These are phyloP conservation scores for Trichophyton schoenleinii DNA, from an alignment of 2,329 filamentous ascomycete genomes.

Conservation along the genomic window DNA sequence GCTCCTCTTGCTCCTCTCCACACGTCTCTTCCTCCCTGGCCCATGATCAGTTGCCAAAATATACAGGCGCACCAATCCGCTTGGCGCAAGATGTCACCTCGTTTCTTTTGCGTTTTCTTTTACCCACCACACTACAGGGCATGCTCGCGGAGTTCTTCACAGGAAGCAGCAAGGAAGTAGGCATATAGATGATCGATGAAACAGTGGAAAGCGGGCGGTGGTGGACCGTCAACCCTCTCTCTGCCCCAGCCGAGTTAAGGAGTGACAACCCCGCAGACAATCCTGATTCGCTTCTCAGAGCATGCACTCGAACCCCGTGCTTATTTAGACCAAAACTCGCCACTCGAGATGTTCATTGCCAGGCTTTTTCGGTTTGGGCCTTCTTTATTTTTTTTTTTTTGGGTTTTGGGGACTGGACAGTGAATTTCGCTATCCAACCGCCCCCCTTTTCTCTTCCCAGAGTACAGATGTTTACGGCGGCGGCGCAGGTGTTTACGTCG, in stretches of 20 bases:
- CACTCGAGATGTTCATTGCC: not conserved
- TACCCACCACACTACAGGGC: no score
- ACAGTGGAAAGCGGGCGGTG: not conserved
- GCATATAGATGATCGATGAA: not conserved
- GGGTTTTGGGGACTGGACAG: no score
- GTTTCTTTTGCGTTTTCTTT: no score
- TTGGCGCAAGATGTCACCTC: no score
- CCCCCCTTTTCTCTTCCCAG: no score
- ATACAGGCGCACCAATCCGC: no score
- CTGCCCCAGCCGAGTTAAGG: not conserved
- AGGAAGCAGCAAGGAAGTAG: not conserved
- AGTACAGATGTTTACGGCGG: no score
- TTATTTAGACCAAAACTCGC: not conserved
- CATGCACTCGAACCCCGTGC: not conserved
- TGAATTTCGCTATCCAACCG: no score
- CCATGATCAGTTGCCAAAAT: no score
- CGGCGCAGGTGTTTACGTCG: no score
- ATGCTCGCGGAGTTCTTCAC: no score
- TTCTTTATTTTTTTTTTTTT: not conserved
- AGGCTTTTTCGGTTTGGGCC: not conserved
- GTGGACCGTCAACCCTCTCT: not conserved
- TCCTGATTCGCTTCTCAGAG: not conserved
- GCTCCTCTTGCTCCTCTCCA: not conserved
- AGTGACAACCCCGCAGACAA: not conserved
- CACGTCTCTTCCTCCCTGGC: not conserved